These are phyloP conservation scores for Vinca minor DNA, from an alignment of 257 asterid species.

Conservation along the genomic window DNA sequence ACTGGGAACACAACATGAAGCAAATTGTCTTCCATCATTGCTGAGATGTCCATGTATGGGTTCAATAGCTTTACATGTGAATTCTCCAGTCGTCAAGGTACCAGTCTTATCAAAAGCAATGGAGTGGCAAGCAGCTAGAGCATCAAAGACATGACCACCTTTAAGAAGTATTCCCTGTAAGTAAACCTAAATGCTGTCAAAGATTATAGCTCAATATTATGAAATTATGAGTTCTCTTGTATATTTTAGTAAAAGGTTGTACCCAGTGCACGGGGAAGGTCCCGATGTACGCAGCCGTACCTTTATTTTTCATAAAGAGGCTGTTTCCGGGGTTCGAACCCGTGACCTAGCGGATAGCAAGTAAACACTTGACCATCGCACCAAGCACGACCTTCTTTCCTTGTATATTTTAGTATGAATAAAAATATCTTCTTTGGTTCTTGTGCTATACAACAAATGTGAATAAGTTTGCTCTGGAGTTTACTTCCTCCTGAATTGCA, in stretches of 20 bases:
- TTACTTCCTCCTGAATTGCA: not conserved
- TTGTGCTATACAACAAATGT: not conserved
- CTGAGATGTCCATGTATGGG: slow-evolving; percentile 85
- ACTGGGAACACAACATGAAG: slow-evolving; percentile 78
- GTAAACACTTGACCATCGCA: no score
- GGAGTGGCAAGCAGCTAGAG: slow-evolving; percentile 85
- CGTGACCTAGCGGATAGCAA: no score
- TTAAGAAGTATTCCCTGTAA: slow-evolving; percentile 89
- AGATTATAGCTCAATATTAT: not conserved
- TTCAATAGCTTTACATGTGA: slow-evolving; percentile 96
- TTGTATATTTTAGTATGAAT: not conserved
- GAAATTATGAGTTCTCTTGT: not conserved
- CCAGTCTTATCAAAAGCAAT: slow-evolving; percentile 99
- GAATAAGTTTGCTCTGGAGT: not conserved
- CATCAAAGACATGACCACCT: slow-evolving; percentile 93
- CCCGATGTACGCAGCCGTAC: no score
- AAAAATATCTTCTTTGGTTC: not conserved
- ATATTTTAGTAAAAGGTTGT: not conserved
- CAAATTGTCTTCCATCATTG: slow-evolving; percentile 28
- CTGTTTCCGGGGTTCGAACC: no score
- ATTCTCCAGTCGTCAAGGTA: slow-evolving; percentile 93
- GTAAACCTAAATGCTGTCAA: slow-evolving; percentile 4
- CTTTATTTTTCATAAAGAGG: no score
- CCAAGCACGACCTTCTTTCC: no score
- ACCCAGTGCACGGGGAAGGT: no score